These are phyloP conservation scores for Plasmodium cynomolgi DNA, from an alignment of 169 alveolate genomes.

Conservation along the genomic window DNA sequence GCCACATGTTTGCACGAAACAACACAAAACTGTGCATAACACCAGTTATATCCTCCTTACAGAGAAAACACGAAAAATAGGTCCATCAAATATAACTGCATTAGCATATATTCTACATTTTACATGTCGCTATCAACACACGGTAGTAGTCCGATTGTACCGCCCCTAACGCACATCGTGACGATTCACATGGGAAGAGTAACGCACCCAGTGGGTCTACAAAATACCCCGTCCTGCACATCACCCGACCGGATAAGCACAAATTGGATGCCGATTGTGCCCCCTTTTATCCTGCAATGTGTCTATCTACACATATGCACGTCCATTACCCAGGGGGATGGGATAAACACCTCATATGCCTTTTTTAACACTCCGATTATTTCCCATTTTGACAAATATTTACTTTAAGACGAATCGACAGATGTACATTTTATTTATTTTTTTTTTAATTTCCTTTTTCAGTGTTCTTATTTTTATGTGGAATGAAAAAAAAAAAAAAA, in stretches of 20 bases:
- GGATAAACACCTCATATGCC: background rate
- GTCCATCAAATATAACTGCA: background rate
- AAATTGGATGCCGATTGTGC: background rate
- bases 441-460: background rate
- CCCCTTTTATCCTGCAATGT: background rate
- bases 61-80: background rate
- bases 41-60: background rate
- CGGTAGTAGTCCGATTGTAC: background rate
- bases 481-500: background rate
- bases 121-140: background rate
- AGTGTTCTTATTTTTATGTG: background rate
- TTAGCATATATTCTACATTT: background rate
- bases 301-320: background rate
- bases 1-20: background rate
- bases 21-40: background rate
- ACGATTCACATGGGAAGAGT: background rate
- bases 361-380: background rate
- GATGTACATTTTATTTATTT: background rate
- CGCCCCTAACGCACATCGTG: background rate
- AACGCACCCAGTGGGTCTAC: background rate
- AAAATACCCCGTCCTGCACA: background rate
- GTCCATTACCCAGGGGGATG: background rate
- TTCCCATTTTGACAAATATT: background rate
- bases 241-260: background rate
- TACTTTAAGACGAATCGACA: background rate